phyloP scores from a whole-genome alignment of 1,284 basidiomycete genomes.

The Rhodotorula sp. region DNA sequence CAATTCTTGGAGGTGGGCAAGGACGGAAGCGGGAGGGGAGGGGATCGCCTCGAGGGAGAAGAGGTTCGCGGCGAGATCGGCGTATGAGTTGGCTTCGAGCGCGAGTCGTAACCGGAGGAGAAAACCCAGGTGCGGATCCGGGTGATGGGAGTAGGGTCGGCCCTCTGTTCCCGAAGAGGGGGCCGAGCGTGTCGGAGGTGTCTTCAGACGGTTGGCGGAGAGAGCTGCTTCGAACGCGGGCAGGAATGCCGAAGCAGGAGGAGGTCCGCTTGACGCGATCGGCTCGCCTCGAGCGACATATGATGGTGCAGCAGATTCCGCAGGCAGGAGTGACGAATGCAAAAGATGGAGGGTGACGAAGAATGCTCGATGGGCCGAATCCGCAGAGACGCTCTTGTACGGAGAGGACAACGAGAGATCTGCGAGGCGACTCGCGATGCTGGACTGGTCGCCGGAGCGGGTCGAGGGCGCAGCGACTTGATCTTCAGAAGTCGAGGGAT shows the following conservation, averaged over 20 bases:
- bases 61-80: background rate
- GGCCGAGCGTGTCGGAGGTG: background rate
- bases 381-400: background rate
- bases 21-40: background rate
- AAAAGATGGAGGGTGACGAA: constrained; percentile 24
- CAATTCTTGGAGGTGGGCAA: background rate
- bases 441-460: background rate
- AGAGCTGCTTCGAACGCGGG: constrained; percentile 8
- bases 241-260: constrained; percentile 12
- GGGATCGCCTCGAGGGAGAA: constrained; percentile 5
- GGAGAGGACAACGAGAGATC: background rate
- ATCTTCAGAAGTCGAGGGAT: background rate
- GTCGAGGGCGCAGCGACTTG: too few relatives aligned
- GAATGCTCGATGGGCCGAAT: constrained; percentile 4
- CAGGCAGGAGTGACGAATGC: constrained; percentile 22
- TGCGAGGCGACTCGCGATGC: constrained; percentile 4
- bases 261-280: background rate
- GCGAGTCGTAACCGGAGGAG: background rate
- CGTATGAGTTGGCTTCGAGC: background rate
- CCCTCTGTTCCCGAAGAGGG: too few relatives aligned
- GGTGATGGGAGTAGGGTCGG: background rate
- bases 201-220: background rate
- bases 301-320: background rate
- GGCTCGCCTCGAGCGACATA: background rate
- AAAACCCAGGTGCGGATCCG: constrained; percentile 14